Conservation (phyloP, 257 asterid species). For the Plantago ovata region DNA sequence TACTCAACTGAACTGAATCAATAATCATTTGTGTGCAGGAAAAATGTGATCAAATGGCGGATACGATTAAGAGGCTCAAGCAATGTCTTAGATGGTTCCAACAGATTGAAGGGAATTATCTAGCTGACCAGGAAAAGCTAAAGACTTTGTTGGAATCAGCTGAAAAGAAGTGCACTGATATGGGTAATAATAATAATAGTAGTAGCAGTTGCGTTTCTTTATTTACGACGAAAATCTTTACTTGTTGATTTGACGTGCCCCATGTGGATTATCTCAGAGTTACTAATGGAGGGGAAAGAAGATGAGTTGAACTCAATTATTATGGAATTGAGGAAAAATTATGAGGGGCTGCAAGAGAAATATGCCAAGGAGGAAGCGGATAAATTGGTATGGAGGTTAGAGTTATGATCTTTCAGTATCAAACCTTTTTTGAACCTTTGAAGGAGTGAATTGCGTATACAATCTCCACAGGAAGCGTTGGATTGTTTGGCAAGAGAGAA, state of each 20-base stretch:
- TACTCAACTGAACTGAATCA: too few species aligned
- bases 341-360: constrained; percentile 65
- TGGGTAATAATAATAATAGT: too few species aligned
- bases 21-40: constrained; percentile 70
- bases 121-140: constrained; percentile 50
- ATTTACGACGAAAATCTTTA: not conserved
- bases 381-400: constrained; percentile 48
- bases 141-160: constrained; percentile 59
- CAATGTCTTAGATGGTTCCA: constrained; percentile 82
- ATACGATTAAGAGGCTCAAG: constrained; percentile 55
- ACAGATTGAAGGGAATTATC: constrained; percentile 65
- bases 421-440: not conserved
- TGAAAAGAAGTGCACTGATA: constrained; percentile 55
- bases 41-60: constrained; percentile 57
- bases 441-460: constrained; percentile 13
- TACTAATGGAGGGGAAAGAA: constrained; percentile 69
- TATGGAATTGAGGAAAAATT: constrained; percentile 66
- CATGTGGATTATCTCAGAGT: constrained; percentile 41
- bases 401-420: not conserved
- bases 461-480: constrained; percentile 57
- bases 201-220: not conserved
- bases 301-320: constrained; percentile 75
- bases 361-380: constrained; percentile 64
- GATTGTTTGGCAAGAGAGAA: constrained; percentile 64
- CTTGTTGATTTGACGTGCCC: too few species aligned